phyloP scores from a whole-genome alignment of 257 asterid species.

The Echites panduratus region DNA sequence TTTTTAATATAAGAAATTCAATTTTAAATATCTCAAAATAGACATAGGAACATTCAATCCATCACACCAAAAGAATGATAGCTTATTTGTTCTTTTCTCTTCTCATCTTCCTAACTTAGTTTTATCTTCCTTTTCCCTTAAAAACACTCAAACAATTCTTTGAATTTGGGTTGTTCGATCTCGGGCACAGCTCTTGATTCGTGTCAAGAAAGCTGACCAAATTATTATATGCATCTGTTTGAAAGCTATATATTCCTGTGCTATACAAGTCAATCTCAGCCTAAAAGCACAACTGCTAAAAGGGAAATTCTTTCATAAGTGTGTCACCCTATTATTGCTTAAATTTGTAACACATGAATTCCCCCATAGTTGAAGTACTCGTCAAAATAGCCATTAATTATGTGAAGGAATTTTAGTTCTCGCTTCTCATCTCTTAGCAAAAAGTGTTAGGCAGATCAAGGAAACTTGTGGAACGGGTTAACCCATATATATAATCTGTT shows the following conservation, averaged over 20 bases:
- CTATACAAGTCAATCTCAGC: not conserved
- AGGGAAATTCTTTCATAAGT: not conserved
- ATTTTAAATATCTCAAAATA: too few relatives aligned
- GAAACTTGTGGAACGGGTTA: not conserved
- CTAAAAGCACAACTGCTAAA: not conserved
- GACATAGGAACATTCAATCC: too few relatives aligned
- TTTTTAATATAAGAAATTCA: too few relatives aligned
- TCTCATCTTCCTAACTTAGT: too few relatives aligned
- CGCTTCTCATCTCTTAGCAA: not conserved
- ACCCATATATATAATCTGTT: not conserved
- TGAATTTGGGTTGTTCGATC: too few relatives aligned
- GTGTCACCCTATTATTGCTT: not conserved
- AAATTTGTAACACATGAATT: not conserved
- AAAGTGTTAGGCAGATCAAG: not conserved
- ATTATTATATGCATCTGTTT: too few relatives aligned
- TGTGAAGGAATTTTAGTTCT: not conserved
- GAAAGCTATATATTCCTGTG: not conserved
- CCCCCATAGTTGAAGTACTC: not conserved
- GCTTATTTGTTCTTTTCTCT: too few relatives aligned
- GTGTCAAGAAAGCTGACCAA: not conserved
- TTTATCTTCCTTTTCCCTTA: too few relatives aligned
- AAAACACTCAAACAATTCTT: too few relatives aligned
- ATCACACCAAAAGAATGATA: too few relatives aligned
- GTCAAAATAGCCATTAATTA: conserved; percentile 1
- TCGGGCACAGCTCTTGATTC: too few relatives aligned